Evolutionary conservation across 2,329 filamentous ascomycete species (phyloP).

Genomic region (Cladosporium sp.): DNA sequence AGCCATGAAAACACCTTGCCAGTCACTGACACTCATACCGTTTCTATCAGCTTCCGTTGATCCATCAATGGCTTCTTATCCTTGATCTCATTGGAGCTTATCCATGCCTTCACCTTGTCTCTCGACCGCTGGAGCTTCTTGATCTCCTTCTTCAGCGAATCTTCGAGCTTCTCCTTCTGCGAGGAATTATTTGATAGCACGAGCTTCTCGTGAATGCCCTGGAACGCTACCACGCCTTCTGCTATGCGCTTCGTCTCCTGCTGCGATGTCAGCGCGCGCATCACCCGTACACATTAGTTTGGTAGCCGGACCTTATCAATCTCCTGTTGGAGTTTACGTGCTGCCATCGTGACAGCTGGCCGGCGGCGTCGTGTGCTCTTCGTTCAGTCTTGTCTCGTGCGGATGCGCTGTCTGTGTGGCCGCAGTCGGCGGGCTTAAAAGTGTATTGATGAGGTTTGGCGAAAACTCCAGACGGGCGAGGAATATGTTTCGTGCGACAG

Average conservation of each 20-base stretch:
- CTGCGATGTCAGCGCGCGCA: constrained; percentile 9
- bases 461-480: not conserved
- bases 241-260: constrained; percentile 84
- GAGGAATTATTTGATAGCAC: constrained; percentile 85
- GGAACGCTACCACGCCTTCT: constrained; percentile 88
- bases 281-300: not conserved
- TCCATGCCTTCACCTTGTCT: constrained; percentile 99
- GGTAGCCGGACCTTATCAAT: constrained; percentile 75
- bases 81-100: constrained; percentile 97
- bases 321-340: constrained; percentile 94
- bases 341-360: constrained; percentile 65
- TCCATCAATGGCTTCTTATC: constrained; percentile 95
- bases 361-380: constrained; percentile 1
- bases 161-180: constrained; percentile 97
- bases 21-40: constrained; percentile 56
- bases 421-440: constrained; percentile 4
- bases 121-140: constrained; percentile 97
- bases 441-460: not conserved
- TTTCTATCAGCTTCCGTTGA: constrained; percentile 94
- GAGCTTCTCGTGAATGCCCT: constrained; percentile 96
- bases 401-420: not conserved
- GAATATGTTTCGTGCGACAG: constrained; percentile 1
- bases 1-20: constrained; percentile 15
- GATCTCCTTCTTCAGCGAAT: constrained; percentile 97
- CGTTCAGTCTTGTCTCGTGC: not conserved